Base-by-base conservation (phyloP, 208 protist genomes). In the Vickermania ingenoplastis region DNA sequence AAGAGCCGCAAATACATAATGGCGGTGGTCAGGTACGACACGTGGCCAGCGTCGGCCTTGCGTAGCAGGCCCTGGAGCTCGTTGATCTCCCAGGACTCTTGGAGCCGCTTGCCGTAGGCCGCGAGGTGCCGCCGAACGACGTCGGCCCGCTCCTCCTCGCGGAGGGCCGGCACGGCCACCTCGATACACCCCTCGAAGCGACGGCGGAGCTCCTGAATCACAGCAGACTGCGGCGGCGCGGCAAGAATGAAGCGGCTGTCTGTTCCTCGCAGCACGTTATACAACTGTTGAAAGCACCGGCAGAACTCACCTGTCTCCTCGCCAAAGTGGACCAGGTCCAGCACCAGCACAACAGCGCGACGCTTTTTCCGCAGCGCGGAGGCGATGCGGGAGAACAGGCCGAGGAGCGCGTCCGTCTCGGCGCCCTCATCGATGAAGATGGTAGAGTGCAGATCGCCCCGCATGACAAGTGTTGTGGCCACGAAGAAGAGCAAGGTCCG, bases 1-100 rank as follows among this genome's bases (percentile, higher is more conserved):
- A 91, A 91, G 25, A 92, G 75, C 1, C 83, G 75, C 31, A 95
- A 71, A 60, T 92, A 81, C 13, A 71, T 79, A 17, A 93, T 74
- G 21, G 77, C 79, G 30, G 74, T 61, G 45, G 69, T 89, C 31
- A 95, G 75, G 58, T 92, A 89, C 24, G 73, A 77, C 3, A 85
- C 71, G 17, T 70, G 75, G 0, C 69, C 69, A 7, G 83, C 78
- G 29, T 78, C 83, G n/a, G 56, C 31, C 54, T 93, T 95, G 23
- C 81, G 73, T 53, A 91, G 71, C 14, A 95, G 68, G 14, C 72
- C 58, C 26, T 77, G 81, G 25, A 91, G 36, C 56, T 88, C 80
- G 58, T 87, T 86, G n/a, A 77, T 31, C 4, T 77, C 66, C 25
- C 87, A 64, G 0, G 75, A 80, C 57, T 91, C 85, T 57, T 91